These are phyloP conservation scores for Arachnopeziza araneosa DNA, from an alignment of 2,329 filamentous ascomycete species.

Conservation along the genomic window DNA sequence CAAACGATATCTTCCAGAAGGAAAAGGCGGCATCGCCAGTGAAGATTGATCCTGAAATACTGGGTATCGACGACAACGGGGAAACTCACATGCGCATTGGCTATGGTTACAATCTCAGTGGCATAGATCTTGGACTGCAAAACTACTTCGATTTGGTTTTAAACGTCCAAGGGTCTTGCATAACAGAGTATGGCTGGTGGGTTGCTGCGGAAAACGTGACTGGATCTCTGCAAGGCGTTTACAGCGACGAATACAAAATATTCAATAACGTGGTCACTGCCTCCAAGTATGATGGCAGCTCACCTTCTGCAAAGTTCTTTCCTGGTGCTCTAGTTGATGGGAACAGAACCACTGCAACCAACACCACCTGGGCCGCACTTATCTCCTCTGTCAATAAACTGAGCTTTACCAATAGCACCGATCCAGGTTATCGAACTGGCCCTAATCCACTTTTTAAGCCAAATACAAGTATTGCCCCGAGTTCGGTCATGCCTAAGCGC, in stretches of 20 bases:
- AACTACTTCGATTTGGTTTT: constrained; percentile 21
- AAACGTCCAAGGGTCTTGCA: constrained; percentile 25
- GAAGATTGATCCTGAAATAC: background rate
- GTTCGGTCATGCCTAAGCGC: background rate
- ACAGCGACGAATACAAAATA: background rate
- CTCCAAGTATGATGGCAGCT: constrained; percentile 1
- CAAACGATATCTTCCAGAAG: background rate
- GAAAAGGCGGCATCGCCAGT: background rate
- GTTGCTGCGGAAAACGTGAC: background rate
- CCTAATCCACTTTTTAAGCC: background rate
- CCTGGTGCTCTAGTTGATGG: background rate
- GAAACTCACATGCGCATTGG: constrained; percentile 8
- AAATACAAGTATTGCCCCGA: background rate
- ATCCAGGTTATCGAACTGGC: constrained; percentile 23
- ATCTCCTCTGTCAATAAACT: constrained; percentile 25
- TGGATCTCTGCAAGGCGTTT: background rate
- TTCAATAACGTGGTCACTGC: background rate
- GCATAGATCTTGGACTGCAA: constrained; percentile 28
- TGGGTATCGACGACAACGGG: background rate
- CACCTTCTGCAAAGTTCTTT: background rate
- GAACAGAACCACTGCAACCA: background rate
- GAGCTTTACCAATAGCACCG: constrained; percentile 24
- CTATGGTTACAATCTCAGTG: constrained; percentile 25
- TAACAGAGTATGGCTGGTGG: constrained; percentile 28
- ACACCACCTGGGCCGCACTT: constrained; percentile 23